Evolutionary conservation across 2,329 filamentous ascomycete genomes (phyloP), one percentile per base, ranked within the genome.

Genomic region (Xylariales sp.): DNA sequence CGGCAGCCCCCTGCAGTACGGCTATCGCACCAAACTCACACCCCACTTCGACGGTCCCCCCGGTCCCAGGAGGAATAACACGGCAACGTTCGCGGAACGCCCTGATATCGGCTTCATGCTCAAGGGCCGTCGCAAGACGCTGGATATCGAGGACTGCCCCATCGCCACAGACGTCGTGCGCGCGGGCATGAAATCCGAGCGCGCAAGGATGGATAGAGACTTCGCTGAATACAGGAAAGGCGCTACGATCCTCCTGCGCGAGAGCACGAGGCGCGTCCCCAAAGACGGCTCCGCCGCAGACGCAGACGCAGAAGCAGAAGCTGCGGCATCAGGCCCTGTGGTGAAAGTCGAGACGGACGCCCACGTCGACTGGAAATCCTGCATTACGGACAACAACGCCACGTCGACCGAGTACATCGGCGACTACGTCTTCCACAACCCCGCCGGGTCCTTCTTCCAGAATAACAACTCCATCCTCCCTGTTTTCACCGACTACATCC

Each of bases 401-500:
- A 92, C 86, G 58, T 90, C 92, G 3, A 94, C 92, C 36, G 96
- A 99, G 80, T 97, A 97, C 81, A 88, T 99, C 70, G 93, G 91
- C 76, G 83, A 89, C 79, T 96, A 91, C 83, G 84, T 90, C 76
- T 97, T 99, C 82, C 90, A 90, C 78, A 98, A 97, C 82, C 93
- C 92, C 2, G 96, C 96, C 10, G 94, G 94, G 67, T 90, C 93
- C 60, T 99, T 99, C 84, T 99, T 99, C 87, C 96, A 99, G 78
- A 99, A 99, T 86, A 99, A 99, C 87, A 98, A 98, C 84, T 97
- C 94, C 63, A 98, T 99, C 81, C 90, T 99, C 30, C 89, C 93
- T 36, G 82, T 84, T 16, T 97, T 98, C 81, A 97, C 94, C 14
- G 86, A 89, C 72, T 97, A 97, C 83, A 93, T 98, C 78, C 92